Conservation (phyloP, 1,284 basidiomycete genomes). For the Melampsora americana region DNA sequence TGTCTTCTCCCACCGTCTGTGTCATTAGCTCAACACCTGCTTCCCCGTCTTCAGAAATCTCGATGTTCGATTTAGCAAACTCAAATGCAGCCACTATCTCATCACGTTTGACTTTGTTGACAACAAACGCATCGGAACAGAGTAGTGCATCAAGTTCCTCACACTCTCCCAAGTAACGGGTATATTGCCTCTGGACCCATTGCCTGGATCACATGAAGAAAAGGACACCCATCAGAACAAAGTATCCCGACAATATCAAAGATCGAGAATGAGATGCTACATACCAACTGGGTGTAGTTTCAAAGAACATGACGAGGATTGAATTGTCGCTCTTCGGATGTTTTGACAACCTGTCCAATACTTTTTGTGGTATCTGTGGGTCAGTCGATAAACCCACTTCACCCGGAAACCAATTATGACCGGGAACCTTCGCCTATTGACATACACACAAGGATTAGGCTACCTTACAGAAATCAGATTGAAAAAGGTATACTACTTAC, state of each 20-base stretch:
- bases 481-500: slow-evolving; percentile 14
- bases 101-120: slow-evolving; percentile 29
- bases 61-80: slow-evolving; percentile 37
- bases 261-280: neutral
- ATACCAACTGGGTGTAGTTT: slow-evolving; percentile 40
- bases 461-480: neutral
- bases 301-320: slow-evolving; percentile 44
- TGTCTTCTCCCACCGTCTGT: slow-evolving; percentile 1
- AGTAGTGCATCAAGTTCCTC: slow-evolving; percentile 38
- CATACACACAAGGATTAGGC: too few relatives aligned
- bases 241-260: neutral
- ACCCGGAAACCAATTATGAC: slow-evolving; percentile 44
- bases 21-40: neutral
- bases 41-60: slow-evolving; percentile 4
- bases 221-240: neutral
- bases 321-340: slow-evolving; percentile 12
- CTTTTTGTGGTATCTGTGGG: slow-evolving; percentile 24
- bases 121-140: slow-evolving; percentile 36
- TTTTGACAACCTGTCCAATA: slow-evolving; percentile 21
- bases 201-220: slow-evolving; percentile 26
- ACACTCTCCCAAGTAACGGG: slow-evolving; percentile 38
- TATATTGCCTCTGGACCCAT: slow-evolving; percentile 35
- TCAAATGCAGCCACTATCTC: slow-evolving; percentile 24
- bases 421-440: slow-evolving; percentile 38
- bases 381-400: slow-evolving; percentile 39